Base-by-base conservation (phyloP, 208 protist genomes). In the Trypanosoma conorhini region DNA sequence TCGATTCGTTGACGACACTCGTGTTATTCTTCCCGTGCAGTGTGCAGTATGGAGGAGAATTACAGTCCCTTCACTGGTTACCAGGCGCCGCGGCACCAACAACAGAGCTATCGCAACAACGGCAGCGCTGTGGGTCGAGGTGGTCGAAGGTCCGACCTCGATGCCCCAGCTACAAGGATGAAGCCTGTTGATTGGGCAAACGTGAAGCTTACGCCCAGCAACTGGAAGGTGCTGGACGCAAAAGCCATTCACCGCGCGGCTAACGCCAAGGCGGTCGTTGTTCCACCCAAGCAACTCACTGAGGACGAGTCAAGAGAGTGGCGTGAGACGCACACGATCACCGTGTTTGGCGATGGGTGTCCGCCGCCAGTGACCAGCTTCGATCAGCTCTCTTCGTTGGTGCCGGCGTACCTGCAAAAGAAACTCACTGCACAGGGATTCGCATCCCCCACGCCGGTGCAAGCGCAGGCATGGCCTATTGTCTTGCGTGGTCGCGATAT, bases 351-450 rank as follows among this genome's bases (percentile, higher is more conserved):
- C 62, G 67, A 79, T 3, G 64, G 62, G 61, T 82, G 81, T 78
- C 88, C 91, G 30, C 54, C 75, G 46, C 91, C 91, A 3, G 60
- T 92, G 44, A 86, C 85, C 9, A 46, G 77, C 63, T 96, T 94
- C 70, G 79, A 82, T n/a, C 76, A 84, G 74, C 82, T 96, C 52
- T 65, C 67, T 50, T 51, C 57, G 55, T 57, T 80, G 28, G 85
- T 90, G n/a, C 89, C 86, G n/a, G 54, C 76, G 35, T 91, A 92
- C 76, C 67, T 94, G 21, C 77, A 85, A 73, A 74, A 79, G 42
- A 96, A 95, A 63, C 89, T 98, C 38, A 59, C 72, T 28, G 77
- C 78, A 13, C 85, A 93, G 74, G 87, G 88, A 42, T 98, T 98
- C 77, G 63, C 74, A 48, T 73, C 75, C 0, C 91, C 94, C 5